A percentile compares a stretch with the other conserved stretches of the same genome.
phyloP scores from a whole-genome alignment of 2,329 filamentous ascomycete species.

The Diaporthe citri region DNA sequence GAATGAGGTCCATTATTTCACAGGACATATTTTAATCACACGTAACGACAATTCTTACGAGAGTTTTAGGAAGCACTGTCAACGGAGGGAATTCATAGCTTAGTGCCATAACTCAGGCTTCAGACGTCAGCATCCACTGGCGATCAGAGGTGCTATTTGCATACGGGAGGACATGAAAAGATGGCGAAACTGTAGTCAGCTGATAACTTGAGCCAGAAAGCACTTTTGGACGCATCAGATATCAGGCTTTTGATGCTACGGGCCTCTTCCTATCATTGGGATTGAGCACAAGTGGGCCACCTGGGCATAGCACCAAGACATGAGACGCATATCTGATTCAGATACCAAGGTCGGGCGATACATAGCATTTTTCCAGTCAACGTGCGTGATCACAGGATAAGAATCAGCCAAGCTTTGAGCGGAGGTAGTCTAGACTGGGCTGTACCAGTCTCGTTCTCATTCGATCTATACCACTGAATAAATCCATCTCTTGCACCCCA shows the following conservation, averaged over 20 bases:
- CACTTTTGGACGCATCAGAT: neutral
- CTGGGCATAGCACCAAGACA: neutral
- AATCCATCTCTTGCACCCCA: neutral
- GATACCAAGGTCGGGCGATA: no score
- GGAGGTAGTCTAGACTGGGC: neutral
- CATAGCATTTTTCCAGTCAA: neutral
- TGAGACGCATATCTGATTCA: neutral
- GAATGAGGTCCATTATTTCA: no score
- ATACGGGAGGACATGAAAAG: neutral
- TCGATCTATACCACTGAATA: neutral
- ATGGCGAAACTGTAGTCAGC: neutral
- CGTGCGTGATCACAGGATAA: neutral
- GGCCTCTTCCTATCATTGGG: neutral
- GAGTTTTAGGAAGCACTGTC: no score
- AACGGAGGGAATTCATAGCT: no score
- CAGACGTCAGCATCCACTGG: no score
- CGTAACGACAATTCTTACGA: no score
- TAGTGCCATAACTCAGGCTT: no score
- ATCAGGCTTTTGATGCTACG: neutral
- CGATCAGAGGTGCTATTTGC: no score
- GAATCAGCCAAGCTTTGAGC: neutral
- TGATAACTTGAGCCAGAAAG: no score
- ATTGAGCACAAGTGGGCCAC: neutral
- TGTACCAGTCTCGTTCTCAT: neutral
- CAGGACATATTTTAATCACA: no score